Evolutionary conservation across 73 alveolate species (phyloP).

Genomic region (Effrenium voratum): DNA sequence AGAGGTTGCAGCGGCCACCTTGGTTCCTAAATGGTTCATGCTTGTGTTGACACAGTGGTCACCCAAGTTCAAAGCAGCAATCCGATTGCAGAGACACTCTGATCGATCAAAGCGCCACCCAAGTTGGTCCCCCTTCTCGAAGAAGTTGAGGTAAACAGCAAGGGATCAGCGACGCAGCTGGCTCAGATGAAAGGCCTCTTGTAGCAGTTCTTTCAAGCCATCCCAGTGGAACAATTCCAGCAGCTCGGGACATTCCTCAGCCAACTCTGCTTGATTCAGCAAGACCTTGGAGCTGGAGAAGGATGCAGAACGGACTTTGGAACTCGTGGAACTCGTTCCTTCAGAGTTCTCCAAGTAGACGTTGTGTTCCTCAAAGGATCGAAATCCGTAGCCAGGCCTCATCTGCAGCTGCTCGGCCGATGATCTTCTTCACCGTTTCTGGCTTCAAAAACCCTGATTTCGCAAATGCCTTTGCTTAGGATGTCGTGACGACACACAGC

Average conservation of each 20-base stretch:
- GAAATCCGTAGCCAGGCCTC: not conserved
- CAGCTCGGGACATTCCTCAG: constrained; percentile 14
- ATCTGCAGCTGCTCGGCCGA: constrained; percentile 30
- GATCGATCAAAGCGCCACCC: constrained; percentile 73
- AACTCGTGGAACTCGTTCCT: no score
- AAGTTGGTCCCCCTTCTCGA: constrained; percentile 26
- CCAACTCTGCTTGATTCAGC: constrained; percentile 38
- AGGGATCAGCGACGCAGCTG: constrained; percentile 19
- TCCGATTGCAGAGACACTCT: constrained; percentile 11
- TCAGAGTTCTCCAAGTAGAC: constrained; percentile 12
- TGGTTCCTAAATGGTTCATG: no score
- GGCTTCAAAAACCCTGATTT: not conserved
- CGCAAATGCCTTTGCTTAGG: constrained; percentile 19
- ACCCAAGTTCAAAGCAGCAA: no score
- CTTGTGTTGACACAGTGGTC: no score
- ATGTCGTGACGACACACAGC: constrained; percentile 67
- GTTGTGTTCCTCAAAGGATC: constrained; percentile 50
- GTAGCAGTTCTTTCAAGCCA: not conserved
- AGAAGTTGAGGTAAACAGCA: constrained; percentile 49
- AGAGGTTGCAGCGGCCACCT: no score
- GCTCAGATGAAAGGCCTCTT: constrained; percentile 40
- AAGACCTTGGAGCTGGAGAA: constrained; percentile 22
- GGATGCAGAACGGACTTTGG: constrained; percentile 64
- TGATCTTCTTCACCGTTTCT: not conserved
- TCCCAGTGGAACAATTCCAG: constrained; percentile 22